These are phyloP conservation scores for Magnolia officinalis DNA, from an alignment of 164 flowering plant species.

Conservation along the genomic window DNA sequence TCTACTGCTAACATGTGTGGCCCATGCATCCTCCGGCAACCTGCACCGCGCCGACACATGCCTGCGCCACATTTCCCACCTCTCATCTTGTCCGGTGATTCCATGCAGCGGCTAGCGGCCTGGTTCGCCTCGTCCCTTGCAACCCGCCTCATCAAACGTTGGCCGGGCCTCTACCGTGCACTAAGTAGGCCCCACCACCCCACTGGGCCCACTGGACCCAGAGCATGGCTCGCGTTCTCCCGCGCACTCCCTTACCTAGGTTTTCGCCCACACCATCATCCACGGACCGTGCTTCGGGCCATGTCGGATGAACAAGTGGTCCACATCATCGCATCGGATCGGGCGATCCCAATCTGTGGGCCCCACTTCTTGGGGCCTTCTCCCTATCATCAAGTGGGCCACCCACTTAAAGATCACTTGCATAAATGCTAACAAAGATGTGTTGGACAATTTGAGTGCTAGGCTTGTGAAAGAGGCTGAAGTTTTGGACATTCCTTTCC, in stretches of 20 bases:
- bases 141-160: constrained; percentile 30
- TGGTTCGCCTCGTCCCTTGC: constrained; percentile 36
- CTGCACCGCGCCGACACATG: constrained; percentile 30
- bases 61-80: constrained; percentile 32
- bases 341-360: constrained; percentile 28
- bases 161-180: constrained; percentile 38
- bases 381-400: constrained; percentile 20
- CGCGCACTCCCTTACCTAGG: constrained; percentile 20
- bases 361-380: constrained; percentile 22
- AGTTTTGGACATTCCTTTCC: constrained; percentile 29
- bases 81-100: constrained; percentile 39
- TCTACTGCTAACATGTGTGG: constrained; percentile 33
- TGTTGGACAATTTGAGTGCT: constrained; percentile 19
- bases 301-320: constrained; percentile 5
- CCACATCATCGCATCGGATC: constrained; percentile 33
- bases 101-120: constrained; percentile 42
- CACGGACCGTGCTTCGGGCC: not conserved
- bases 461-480: constrained; percentile 35
- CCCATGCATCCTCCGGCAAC: constrained; percentile 36
- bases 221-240: constrained; percentile 6
- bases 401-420: constrained; percentile 38
- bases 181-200: constrained; percentile 9
- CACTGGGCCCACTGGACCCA: not conserved
- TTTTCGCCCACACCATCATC: not conserved
- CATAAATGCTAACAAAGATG: constrained; percentile 15